phyloP scores from a whole-genome alignment of 2,329 filamentous ascomycete genomes.

The Pyrenophora graminea region DNA sequence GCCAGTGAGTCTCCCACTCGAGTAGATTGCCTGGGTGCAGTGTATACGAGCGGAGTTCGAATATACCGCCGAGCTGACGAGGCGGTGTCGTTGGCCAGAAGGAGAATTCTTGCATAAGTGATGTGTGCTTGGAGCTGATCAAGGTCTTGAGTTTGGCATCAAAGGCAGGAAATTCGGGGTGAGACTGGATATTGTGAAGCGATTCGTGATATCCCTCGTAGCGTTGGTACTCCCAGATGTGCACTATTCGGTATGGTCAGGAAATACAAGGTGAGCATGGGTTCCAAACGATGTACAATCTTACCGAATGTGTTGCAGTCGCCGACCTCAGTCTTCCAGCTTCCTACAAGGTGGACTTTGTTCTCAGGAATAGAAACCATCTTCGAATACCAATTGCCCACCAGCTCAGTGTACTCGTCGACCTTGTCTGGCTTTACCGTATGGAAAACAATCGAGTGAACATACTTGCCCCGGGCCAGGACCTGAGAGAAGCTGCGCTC shows the following conservation, averaged over 20 bases:
- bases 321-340: conserved; percentile 97
- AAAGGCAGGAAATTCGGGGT: conserved; percentile 83
- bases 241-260: conserved; percentile 63
- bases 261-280: neutral
- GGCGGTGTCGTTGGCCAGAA: conserved; percentile 98
- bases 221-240: conserved; percentile 99
- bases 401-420: conserved; percentile 88
- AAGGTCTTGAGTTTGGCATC: conserved; percentile 83
- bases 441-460: conserved; percentile 97
- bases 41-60: conserved; percentile 95
- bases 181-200: conserved; percentile 78
- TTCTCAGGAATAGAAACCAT: conserved; percentile 86
- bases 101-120: conserved; percentile 98
- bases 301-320: conserved; percentile 95
- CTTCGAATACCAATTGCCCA: conserved; percentile 88
- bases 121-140: conserved; percentile 81
- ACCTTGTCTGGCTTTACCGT: conserved; percentile 94
- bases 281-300: conserved; percentile 33
- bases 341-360: conserved; percentile 93
- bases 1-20: conserved; percentile 99
- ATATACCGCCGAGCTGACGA: conserved; percentile 85
- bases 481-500: conserved; percentile 96
- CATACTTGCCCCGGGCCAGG: conserved; percentile 93
- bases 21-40: conserved; percentile 93
- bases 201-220: conserved; percentile 96